phyloP scores from a whole-genome alignment of 495 filamentous ascomycete species.

The Penicillium robsamsonii region DNA sequence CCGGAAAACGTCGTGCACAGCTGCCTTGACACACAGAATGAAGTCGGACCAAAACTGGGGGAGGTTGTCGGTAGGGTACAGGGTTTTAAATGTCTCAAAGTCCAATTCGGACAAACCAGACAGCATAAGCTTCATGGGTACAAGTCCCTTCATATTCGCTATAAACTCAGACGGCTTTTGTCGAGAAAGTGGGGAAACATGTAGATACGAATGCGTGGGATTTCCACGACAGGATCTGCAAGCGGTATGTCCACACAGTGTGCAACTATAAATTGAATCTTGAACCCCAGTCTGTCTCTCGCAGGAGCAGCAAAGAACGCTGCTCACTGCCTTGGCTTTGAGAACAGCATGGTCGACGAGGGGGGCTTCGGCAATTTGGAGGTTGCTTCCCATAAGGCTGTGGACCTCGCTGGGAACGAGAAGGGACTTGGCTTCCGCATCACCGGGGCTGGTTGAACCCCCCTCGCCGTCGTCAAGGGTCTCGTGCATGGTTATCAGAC shows the following conservation, averaged over 20 bases:
- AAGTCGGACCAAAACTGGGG: slow-evolving; percentile 37
- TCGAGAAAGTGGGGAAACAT: slow-evolving; percentile 26
- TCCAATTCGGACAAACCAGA: slow-evolving; percentile 29
- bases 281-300: slow-evolving; percentile 49
- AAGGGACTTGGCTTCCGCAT: slow-evolving; percentile 10
- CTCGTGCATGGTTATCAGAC: slow-evolving; percentile 46
- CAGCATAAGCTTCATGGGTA: slow-evolving; percentile 50
- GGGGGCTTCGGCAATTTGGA: slow-evolving; percentile 4
- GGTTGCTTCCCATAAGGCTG: slow-evolving; percentile 11
- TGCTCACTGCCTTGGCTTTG: slow-evolving; percentile 29
- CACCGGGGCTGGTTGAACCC: neutral
- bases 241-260: slow-evolving; percentile 53
- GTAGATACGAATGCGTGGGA: slow-evolving; percentile 52
- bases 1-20: slow-evolving; percentile 41
- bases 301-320: slow-evolving; percentile 54
- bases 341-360: slow-evolving; percentile 12
- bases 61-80: slow-evolving; percentile 7
- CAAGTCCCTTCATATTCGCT: slow-evolving; percentile 34
- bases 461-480: slow-evolving; percentile 28
- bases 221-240: slow-evolving; percentile 57
- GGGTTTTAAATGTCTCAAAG: slow-evolving; percentile 24
- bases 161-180: slow-evolving; percentile 49
- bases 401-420: slow-evolving; percentile 5
- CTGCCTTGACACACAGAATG: slow-evolving; percentile 29
- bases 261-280: slow-evolving; percentile 45